These are phyloP conservation scores for Phytophthora megakarya DNA, from an alignment of 352 stramenopile genomes.

Conservation along the genomic window DNA sequence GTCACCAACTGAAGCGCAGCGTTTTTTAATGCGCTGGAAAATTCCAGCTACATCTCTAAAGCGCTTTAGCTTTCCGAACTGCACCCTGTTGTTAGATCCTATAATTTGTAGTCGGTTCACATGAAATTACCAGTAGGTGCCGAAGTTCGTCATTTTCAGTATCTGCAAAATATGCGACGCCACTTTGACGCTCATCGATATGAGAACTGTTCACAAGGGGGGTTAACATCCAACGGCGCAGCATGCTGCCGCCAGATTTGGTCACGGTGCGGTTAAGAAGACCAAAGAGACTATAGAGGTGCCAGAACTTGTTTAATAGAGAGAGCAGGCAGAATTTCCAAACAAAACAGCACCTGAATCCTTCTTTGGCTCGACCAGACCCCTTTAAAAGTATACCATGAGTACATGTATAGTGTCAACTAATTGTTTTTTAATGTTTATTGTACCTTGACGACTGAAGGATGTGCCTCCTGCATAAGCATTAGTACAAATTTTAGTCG, in stretches of 20 bases:
- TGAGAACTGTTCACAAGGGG: constrained; percentile 52
- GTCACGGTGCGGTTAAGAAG: constrained; percentile 84
- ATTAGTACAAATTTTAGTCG: constrained; percentile 5
- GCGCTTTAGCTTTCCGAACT: constrained; percentile 62
- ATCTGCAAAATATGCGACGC: constrained; percentile 62
- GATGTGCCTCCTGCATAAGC: constrained; percentile 69
- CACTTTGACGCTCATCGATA: constrained; percentile 64
- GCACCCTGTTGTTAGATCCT: constrained; percentile 11
- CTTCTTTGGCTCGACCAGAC: constrained; percentile 79
- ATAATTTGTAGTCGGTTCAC: background rate
- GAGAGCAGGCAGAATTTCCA: background rate
- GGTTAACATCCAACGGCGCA: constrained; percentile 82
- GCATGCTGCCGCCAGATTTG: constrained; percentile 57
- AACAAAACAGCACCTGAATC: constrained; percentile 61
- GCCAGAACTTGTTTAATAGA: too few species aligned
- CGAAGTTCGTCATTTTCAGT: constrained; percentile 63
- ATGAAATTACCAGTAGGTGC: constrained; percentile 52
- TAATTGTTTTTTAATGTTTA: background rate
- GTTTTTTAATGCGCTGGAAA: constrained; percentile 67
- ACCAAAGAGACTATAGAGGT: constrained; percentile 61
- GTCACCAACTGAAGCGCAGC: constrained; percentile 63
- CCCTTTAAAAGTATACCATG: constrained; percentile 37
- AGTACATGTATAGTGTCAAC: background rate
- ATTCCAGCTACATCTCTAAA: constrained; percentile 73
- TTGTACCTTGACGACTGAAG: constrained; percentile 74